Base-by-base conservation (phyloP, 2,329 filamentous ascomycete species). In the Clonostachys sp. region DNA sequence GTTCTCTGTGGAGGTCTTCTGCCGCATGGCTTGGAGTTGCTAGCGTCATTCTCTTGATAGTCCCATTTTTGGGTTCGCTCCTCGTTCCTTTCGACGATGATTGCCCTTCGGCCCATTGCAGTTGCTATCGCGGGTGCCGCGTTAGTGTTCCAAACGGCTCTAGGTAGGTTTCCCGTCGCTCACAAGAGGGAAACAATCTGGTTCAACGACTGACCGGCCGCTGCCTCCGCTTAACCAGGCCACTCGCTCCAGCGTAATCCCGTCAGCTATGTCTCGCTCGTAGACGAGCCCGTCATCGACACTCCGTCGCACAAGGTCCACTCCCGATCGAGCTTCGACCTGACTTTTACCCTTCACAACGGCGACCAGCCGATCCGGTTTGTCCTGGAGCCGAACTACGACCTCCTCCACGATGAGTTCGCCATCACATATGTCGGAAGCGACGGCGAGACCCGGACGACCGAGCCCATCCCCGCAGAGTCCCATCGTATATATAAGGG, bases 401-500 rank as follows among this genome's bases (percentile, higher is more conserved):
- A 97, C 67, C 84, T 97, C 49, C 75, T 99, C 42, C 80, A 86
- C 47, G 79, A 90, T 14, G 84, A 86, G 57, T 87, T 91, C 9
- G 80, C 78, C 45, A 74, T 99, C 43, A 80, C 84, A 38, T 86
- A 90, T 61, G 66, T 96, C 40, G 83, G 77, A 47, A 63, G 76
- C 12, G 84, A 96, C 63, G 94, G 94, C 45, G 74, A 77, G 44
- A 68, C 95, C 36, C 73, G 68, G 45, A 70, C 73, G 18, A 72
- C 79, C n/a, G 87, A 95, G 60, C 71, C 76, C 35, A 80, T 97
- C 51, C 74, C 88, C 48, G 80, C 91, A 46, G 68, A 77, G 47
- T 81, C 84, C 20, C 89, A 96, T 68, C 87, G 84, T 58, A 85
- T 97, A 4, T 99, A 84, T 74, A 90, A 86, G 64, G 94, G 94